phyloP scores from a whole-genome alignment of 1,139 yeast species.

The Lodderomyces margitis region DNA sequence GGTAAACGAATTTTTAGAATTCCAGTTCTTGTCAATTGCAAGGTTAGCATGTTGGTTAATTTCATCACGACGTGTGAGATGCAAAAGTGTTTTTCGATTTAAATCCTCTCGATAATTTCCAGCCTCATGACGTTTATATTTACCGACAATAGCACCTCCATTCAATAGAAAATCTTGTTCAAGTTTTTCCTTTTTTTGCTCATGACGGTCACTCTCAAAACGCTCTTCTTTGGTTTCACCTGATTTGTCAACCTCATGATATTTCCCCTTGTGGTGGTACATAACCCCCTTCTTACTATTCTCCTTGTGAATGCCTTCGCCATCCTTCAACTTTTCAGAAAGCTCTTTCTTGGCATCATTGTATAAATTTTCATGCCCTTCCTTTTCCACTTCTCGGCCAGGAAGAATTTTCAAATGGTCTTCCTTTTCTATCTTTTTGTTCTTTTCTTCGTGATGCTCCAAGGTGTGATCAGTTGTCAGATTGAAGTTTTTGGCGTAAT shows the following conservation, averaged over 20 bases:
- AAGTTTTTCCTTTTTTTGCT: neutral
- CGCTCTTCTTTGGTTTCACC: constrained; percentile 2
- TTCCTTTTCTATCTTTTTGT: constrained; percentile 1
- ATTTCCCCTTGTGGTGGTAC: constrained; percentile 1
- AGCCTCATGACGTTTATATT: neutral
- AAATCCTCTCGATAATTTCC: constrained; percentile 1
- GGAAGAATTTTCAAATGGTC: neutral
- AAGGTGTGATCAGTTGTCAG: neutral
- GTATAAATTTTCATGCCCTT: neutral
- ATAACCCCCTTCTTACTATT: neutral
- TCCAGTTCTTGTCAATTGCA: neutral
- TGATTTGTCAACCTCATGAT: neutral
- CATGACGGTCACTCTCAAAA: neutral
- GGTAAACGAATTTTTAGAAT: neutral
- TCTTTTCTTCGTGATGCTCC: neutral
- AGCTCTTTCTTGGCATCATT: neutral
- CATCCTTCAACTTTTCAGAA: neutral
- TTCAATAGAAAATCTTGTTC: constrained; percentile 1
- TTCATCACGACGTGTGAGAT: neutral
- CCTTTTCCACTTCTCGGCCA: neutral
- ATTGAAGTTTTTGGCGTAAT: neutral
- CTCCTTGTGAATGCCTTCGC: constrained; percentile 1
- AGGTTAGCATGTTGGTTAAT: neutral
- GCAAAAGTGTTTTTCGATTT: neutral
- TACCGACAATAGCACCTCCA: neutral